Conservation (phyloP, 108 stramenopile species). For the Fragilaria radians region DNA sequence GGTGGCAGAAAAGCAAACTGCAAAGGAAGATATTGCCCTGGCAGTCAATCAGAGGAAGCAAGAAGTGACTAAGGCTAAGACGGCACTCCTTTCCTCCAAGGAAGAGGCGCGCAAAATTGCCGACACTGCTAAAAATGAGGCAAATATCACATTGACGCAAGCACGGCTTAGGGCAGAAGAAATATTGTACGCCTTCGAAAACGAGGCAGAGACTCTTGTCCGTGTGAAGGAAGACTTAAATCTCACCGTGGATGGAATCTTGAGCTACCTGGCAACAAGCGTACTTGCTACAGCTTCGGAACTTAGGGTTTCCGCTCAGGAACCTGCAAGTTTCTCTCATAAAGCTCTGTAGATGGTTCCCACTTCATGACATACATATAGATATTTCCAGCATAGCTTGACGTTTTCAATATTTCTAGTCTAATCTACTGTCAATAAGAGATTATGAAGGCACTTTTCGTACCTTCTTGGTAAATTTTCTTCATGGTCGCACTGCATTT, state of each 20-base stretch:
- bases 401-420: too few species aligned
- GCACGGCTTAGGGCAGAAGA: constrained; percentile 36
- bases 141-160: constrained; percentile 31
- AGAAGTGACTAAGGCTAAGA: constrained; percentile 39
- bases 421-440: too few species aligned
- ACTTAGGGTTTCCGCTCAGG: constrained; percentile 23
- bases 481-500: too few species aligned
- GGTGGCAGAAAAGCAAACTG: constrained; percentile 38
- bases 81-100: constrained; percentile 24
- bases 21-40: constrained; percentile 42
- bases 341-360: constrained; percentile 13
- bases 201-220: constrained; percentile 33
- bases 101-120: constrained; percentile 36
- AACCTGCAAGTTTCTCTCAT: constrained; percentile 35
- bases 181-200: constrained; percentile 32
- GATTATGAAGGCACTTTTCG: too few species aligned
- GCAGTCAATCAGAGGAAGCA: constrained; percentile 33
- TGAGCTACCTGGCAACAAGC: constrained; percentile 29
- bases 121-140: constrained; percentile 36
- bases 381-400: too few species aligned
- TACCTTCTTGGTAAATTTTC: too few species aligned
- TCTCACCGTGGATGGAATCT: constrained; percentile 37
- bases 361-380: too few species aligned
- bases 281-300: constrained; percentile 15
- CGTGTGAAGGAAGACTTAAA: constrained; percentile 22